phyloP scores from a whole-genome alignment of 2,329 filamentous ascomycete species.

The Rasamsonia emersonii region DNA sequence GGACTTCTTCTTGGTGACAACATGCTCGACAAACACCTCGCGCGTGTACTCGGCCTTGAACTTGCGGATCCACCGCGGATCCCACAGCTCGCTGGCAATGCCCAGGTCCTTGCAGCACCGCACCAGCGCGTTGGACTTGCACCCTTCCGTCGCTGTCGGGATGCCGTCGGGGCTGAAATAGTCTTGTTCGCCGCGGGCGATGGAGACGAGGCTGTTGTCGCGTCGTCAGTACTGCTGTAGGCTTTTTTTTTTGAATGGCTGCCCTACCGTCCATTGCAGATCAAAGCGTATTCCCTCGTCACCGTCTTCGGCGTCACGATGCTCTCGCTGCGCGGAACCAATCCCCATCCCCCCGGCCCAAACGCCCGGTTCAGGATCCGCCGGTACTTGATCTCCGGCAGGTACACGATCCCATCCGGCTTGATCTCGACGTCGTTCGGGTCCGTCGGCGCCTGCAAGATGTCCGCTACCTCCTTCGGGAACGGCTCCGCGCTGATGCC shows the following conservation, averaged over 20 bases:
- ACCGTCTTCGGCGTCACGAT: slow-evolving; percentile 72
- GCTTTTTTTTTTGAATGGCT: not conserved
- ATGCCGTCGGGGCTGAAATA: slow-evolving; percentile 88
- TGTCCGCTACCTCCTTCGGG: slow-evolving; percentile 56
- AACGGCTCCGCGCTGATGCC: slow-evolving; percentile 67
- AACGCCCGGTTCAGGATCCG: slow-evolving; percentile 84
- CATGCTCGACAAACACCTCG: slow-evolving; percentile 86
- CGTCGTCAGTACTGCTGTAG: not conserved
- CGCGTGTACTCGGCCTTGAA: slow-evolving; percentile 68
- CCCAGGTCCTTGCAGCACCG: slow-evolving; percentile 97
- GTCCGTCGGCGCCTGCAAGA: slow-evolving; percentile 60
- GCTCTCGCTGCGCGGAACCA: slow-evolving; percentile 78
- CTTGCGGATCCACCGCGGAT: slow-evolving; percentile 77
- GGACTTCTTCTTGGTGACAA: slow-evolving; percentile 75
- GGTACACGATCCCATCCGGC: slow-evolving; percentile 90
- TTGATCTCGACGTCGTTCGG: slow-evolving; percentile 87
- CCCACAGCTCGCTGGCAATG: slow-evolving; percentile 92
- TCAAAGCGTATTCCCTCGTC: slow-evolving; percentile 86
- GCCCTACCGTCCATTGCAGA: slow-evolving; percentile 77
- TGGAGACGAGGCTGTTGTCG: slow-evolving; percentile 65
- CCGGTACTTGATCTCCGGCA: slow-evolving; percentile 97
- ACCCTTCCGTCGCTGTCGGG: slow-evolving; percentile 89
- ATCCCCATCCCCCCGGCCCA: slow-evolving; percentile 89
- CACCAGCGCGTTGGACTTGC: slow-evolving; percentile 96
- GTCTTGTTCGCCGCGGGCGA: slow-evolving; percentile 87